Evolutionary conservation across 2,329 filamentous ascomycete genomes (phyloP).

Genomic region (Spiromastix sp.): DNA sequence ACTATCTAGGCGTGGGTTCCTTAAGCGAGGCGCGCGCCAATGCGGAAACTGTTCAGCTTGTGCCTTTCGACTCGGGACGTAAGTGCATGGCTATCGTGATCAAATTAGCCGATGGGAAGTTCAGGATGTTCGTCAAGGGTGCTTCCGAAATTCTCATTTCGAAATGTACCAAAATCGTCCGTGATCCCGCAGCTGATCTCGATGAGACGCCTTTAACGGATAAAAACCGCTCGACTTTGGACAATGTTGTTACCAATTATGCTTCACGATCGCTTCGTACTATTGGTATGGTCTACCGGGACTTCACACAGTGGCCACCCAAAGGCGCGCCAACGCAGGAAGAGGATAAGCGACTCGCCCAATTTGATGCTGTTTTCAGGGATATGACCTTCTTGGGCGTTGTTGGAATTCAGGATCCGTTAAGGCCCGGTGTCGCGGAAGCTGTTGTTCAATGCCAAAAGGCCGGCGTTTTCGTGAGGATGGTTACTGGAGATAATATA

Average conservation of each 20-base stretch:
- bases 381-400: slow-evolving; percentile 64
- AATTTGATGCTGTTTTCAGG: slow-evolving; percentile 58
- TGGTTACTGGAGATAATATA: slow-evolving; percentile 65
- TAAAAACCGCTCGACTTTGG: slow-evolving; percentile 17
- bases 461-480: slow-evolving; percentile 61
- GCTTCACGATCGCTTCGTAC: slow-evolving; percentile 57
- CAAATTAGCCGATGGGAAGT: slow-evolving; percentile 26
- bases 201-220: slow-evolving; percentile 19
- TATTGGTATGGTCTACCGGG: slow-evolving; percentile 62
- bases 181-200: slow-evolving; percentile 15
- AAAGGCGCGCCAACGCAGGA: slow-evolving; percentile 43
- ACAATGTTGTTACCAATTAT: slow-evolving; percentile 30
- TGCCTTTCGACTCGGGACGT: slow-evolving; percentile 65
- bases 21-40: slow-evolving; percentile 53
- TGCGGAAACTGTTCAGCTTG: slow-evolving; percentile 54
- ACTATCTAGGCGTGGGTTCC: slow-evolving; percentile 55
- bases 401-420: slow-evolving; percentile 65
- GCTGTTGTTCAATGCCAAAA: slow-evolving; percentile 57
- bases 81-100: slow-evolving; percentile 52
- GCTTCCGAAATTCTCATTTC: slow-evolving; percentile 38
- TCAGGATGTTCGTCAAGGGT: slow-evolving; percentile 39
- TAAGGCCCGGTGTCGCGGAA: slow-evolving; percentile 55
- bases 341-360: slow-evolving; percentile 51
- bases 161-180: slow-evolving; percentile 24
- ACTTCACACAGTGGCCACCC: slow-evolving; percentile 61